Conservation (phyloP, 129 eudicot species). For the Flaveria sonorensis region DNA sequence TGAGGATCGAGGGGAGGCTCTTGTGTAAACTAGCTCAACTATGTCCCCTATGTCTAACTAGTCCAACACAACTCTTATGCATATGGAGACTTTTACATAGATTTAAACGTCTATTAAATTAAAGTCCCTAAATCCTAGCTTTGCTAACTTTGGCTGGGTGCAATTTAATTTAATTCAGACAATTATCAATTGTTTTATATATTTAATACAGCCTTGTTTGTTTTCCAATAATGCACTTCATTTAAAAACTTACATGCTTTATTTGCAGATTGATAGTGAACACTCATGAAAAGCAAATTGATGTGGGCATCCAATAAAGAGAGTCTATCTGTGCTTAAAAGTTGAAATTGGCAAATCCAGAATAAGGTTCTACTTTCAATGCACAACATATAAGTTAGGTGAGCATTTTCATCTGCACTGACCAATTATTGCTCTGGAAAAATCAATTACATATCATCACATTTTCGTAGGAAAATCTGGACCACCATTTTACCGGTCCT, state of each 20-base stretch:
- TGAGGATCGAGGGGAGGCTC: too few relatives aligned
- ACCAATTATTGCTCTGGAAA: constrained; percentile 28
- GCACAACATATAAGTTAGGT: constrained; percentile 4
- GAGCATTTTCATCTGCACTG: constrained; percentile 2
- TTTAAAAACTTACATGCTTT: not conserved
- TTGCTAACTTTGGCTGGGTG: too few relatives aligned
- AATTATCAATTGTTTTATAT: not conserved
- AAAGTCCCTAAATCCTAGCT: too few relatives aligned
- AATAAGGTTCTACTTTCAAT: constrained; percentile 13
- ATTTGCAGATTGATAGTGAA: not conserved
- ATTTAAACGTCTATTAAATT: too few relatives aligned
- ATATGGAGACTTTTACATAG: too few relatives aligned
- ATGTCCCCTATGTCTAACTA: too few relatives aligned
- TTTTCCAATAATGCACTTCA: not conserved
- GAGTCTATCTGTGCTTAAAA: not conserved
- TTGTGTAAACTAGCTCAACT: too few relatives aligned
- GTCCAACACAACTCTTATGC: too few relatives aligned
- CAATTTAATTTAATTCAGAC: not conserved
- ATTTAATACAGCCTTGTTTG: not conserved
- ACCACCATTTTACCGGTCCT: constrained; percentile 24
- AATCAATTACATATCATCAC: constrained; percentile 17
- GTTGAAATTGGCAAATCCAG: constrained; percentile 13
- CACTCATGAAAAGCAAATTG: constrained; percentile 16
- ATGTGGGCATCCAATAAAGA: constrained; percentile 16
- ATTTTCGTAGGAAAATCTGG: constrained; percentile 20